A percentile compares a stretch with the other conserved stretches of the same genome.
These are phyloP conservation scores for Circinella umbellata DNA, from an alignment of 371 early-diverging fungal species.

Conservation along the genomic window DNA sequence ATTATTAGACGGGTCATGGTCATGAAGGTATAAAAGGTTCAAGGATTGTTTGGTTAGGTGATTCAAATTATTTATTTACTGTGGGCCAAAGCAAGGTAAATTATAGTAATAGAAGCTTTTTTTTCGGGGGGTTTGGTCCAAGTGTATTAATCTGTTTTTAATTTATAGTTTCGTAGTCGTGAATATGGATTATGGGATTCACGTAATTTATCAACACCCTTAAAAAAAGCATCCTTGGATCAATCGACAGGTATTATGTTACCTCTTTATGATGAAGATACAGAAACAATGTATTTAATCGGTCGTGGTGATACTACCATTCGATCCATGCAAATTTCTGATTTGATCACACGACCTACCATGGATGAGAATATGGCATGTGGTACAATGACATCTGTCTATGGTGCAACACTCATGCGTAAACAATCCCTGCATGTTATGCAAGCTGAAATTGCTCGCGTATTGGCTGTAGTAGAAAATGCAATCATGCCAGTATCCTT, in stretches of 20 bases:
- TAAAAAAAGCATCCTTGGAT: conserved; percentile 59
- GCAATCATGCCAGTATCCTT: conserved; percentile 69
- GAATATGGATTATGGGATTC: conserved; percentile 79
- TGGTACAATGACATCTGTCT: conserved; percentile 43
- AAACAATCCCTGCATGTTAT: conserved; percentile 77
- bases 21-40: conserved; percentile 72
- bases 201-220: conserved; percentile 59
- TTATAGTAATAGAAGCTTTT: too few species aligned
- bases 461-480: conserved; percentile 59
- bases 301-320: conserved; percentile 75
- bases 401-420: conserved; percentile 69
- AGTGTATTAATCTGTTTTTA: too few species aligned
- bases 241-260: conserved; percentile 66
- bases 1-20: conserved; percentile 46
- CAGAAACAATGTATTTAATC: conserved; percentile 68
- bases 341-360: conserved; percentile 38
- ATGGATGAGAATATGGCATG: conserved; percentile 58
- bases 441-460: conserved; percentile 75
- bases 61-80: conserved; percentile 62
- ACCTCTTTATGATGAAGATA: conserved; percentile 82
- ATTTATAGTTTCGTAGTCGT: conserved; percentile 55
- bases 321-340: conserved; percentile 65
- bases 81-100: conserved; percentile 70
- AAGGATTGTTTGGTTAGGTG: conserved; percentile 71
- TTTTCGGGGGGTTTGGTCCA: too few species aligned